These are phyloP conservation scores for Glycyrrhiza uralensis DNA, from an alignment of 306 rosid species.

Conservation along the genomic window DNA sequence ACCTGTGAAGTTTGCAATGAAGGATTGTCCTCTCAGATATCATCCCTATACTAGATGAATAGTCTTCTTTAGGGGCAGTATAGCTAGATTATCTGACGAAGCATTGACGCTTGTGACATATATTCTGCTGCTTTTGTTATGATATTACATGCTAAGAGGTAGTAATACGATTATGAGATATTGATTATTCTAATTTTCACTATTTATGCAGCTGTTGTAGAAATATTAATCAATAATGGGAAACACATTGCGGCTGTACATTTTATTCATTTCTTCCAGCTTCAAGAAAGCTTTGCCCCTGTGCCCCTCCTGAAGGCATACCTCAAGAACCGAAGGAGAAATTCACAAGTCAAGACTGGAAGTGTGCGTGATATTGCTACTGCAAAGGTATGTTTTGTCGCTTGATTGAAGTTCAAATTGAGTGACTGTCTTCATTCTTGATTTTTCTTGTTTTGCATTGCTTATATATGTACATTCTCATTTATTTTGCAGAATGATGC, in stretches of 20 bases:
- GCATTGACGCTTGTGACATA: constrained; percentile 17
- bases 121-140: constrained; percentile 10
- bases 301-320: constrained; percentile 70
- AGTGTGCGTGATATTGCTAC: constrained; percentile 37
- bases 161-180: constrained; percentile 8
- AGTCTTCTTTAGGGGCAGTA: constrained; percentile 38
- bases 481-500: constrained; percentile 35
- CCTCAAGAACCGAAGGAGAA: constrained; percentile 72
- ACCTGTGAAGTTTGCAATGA: constrained; percentile 62
- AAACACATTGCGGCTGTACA: constrained; percentile 65
- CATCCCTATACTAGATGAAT: constrained; percentile 29
- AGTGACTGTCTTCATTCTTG: constrained; percentile 9
- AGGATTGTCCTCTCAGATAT: constrained; percentile 48
- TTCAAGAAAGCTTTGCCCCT: constrained; percentile 56
- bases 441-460: constrained; percentile 1
- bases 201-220: constrained; percentile 54
- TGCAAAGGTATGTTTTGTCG: constrained; percentile 46
- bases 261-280: constrained; percentile 64
- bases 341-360: constrained; percentile 64
- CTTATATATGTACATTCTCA: neutral
- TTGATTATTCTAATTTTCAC: constrained; percentile 16
- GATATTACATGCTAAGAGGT: constrained; percentile 10
- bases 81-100: constrained; percentile 21
- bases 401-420: neutral
- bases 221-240: constrained; percentile 45